Base-by-base conservation (phyloP, 2,329 filamentous ascomycete genomes). In the Hypoxylon sp. region DNA sequence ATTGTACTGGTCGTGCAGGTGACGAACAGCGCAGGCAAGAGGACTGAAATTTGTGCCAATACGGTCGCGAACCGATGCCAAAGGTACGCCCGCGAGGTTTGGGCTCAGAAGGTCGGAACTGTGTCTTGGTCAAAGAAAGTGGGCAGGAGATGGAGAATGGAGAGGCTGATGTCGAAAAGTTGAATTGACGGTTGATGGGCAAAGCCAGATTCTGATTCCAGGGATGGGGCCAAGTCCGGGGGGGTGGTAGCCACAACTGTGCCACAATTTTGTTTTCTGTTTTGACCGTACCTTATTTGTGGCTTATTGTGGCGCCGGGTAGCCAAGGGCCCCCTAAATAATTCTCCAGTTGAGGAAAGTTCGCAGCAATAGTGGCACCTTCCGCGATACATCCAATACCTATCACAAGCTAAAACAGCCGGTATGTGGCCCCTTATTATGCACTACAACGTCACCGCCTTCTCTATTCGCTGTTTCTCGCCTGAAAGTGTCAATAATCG, bases 121-220 rank as follows among this genome's bases (percentile, higher is more conserved):
- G 26, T 68, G 51, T 14, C 24, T 45, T 55, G 49, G 42, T 52
- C 38, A 52, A 61, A 66, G 67, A 61, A 50, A 65, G 50, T 61
- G 63, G 64, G 57, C 50, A 42, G 63, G 32, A 65, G 64, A 69
- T 68, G 70, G 63, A 66, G 61, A 72, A 73, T 65, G 63, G 61
- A 73, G 66, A 74, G 70, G 72, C 71, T 70, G 72, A 73, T 59
- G 70, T 71, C 71, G 66, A 73, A 74, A 74, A 73, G 70, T 71
- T 70, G 67, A 70, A 71, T 73, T 71, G 70, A 68, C 70, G 72
- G 70, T 70, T 57, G 64, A 70, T 70, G 67, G 62, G 65, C 66
- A 69, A 67, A 66, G 68, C 69, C 68, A 64, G 65, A 70, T 67
- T 71, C 72, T 73, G 59, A 71, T 71, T 71, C 70, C 70, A 71